Evolutionary conservation across 441 rosid genomes (phyloP).

Genomic region (Flueggea neowawraea): DNA sequence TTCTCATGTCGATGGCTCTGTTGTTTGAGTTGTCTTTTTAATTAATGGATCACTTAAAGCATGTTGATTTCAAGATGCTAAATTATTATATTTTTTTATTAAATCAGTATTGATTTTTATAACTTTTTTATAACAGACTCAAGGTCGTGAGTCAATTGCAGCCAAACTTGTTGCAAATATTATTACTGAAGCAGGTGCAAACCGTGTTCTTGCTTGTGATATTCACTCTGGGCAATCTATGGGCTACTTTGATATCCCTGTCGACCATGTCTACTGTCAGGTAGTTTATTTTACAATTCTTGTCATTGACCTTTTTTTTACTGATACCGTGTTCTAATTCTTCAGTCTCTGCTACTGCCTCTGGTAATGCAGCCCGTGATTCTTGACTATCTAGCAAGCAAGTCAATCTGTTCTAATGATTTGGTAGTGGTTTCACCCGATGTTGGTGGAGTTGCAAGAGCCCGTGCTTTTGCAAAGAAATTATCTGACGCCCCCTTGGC

Average conservation of each 20-base stretch:
- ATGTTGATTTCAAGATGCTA: too few relatives aligned
- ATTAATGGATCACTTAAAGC: too few relatives aligned
- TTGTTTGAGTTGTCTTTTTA: too few relatives aligned
- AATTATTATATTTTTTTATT: neutral
- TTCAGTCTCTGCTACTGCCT: neutral
- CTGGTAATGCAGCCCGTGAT: conserved; percentile 68
- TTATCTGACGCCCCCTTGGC: conserved; percentile 96
- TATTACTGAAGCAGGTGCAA: conserved; percentile 90
- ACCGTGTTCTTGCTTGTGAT: conserved; percentile 96
- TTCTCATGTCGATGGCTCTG: too few relatives aligned
- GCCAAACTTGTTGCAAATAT: conserved; percentile 78
- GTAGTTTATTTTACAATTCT: conserved; percentile 24
- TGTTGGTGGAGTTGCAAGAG: conserved; percentile 97
- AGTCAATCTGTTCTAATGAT: conserved; percentile 71
- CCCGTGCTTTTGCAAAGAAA: conserved; percentile 95
- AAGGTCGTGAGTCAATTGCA: conserved; percentile 96
- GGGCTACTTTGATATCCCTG: conserved; percentile 98
- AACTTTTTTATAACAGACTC: conserved; percentile 49
- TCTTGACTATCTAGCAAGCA: conserved; percentile 97
- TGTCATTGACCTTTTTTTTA: too few relatives aligned
- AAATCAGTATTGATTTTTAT: neutral
- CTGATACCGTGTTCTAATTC: too few relatives aligned
- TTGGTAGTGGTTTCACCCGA: conserved; percentile 96
- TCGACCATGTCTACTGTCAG: conserved; percentile 96
- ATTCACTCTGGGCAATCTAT: conserved; percentile 99